Conservation (phyloP, 2,329 filamentous ascomycete species). For the Colletotrichum liaoningense region DNA sequence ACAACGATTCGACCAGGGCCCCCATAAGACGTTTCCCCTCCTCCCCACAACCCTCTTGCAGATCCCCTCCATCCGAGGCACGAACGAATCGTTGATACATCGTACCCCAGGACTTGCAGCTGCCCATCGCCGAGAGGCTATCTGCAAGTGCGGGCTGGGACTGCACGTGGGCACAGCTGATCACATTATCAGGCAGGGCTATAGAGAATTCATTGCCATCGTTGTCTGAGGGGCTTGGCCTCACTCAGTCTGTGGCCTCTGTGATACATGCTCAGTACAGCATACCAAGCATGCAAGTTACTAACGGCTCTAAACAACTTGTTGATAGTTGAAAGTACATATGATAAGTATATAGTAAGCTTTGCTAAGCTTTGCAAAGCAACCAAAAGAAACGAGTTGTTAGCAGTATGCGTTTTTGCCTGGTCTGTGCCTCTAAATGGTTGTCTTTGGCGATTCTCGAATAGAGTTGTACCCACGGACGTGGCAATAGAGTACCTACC, state of each 20-base stretch:
- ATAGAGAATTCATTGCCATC: neutral
- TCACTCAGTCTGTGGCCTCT: slow-evolving; percentile 41
- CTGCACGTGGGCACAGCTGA: slow-evolving; percentile 16
- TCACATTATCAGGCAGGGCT: neutral
- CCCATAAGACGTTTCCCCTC: neutral
- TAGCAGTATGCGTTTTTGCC: neutral
- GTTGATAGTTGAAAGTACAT: rapidly evolving
- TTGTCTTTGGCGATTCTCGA: neutral
- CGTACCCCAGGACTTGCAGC: slow-evolving; percentile 1
- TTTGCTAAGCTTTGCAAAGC: neutral
- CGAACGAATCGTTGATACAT: slow-evolving; percentile 15
- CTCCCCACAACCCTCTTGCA: slow-evolving; percentile 1
- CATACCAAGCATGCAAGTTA: slow-evolving; percentile 45
- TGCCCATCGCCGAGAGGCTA: slow-evolving; percentile 21
- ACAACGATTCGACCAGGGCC: neutral
- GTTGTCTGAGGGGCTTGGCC: neutral
- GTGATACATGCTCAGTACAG: slow-evolving; percentile 47
- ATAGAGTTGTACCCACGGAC: neutral
- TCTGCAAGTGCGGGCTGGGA: slow-evolving; percentile 12
- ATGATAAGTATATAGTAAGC: too few species aligned
- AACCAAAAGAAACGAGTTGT: neutral
- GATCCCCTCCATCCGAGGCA: slow-evolving; percentile 10
- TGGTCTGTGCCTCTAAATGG: neutral
- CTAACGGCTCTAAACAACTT: slow-evolving; percentile 27
- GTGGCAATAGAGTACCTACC: neutral